Evolutionary conservation across 164 flowering plant genomes (phyloP), one percentile per base, ranked within the genome.

Genomic region (Magnolia changhungtana): DNA sequence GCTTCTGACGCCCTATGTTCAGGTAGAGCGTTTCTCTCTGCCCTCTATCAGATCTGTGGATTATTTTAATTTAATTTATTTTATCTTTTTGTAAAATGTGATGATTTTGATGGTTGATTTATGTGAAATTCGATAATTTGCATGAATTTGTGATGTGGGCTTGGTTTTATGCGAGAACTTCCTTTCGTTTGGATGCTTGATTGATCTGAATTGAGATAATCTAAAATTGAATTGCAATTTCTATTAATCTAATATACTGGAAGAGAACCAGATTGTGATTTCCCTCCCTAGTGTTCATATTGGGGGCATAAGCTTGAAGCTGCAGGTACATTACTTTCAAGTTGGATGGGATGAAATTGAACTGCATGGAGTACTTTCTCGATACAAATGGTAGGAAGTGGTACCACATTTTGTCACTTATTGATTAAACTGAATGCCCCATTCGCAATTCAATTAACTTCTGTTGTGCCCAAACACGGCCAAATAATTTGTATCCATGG

Each of bases 1-100:
- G 1, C 97, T 96, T 61, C 79, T 96, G 52, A 96, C 97, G 58
- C 99, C 99, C 45, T 96, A 94, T 71, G 80, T 96, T 72, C 98
- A 92, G 97, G 99, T 90, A 19, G 21, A 1, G 68, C 8, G 19
- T 55, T 27, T 50, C 23, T 18, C 67, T 59, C 68, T 55, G 50
- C n/a, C 24, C 7, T 55, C 18, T 11, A 10, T 55, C 61, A 11
- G 61, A 55, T 55, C 61, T 7, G 18, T 55, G 61, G 61, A 55
- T 10, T 55, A 55, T 37, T 37, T 37, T 37, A 24, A 24, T 37
- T 37, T 37, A 37, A 0, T 37, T 37, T 37, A 3, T 3, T 37
- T 37, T 37, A 3, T 37, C 5, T 37, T 37, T 37, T 37, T 37
- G 45, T 37, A 37, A 37, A 37, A 37, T 37, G 61, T 55, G 61